Base-by-base conservation (phyloP, 345 rosid genomes). In the Pugionium dolabratum region DNA sequence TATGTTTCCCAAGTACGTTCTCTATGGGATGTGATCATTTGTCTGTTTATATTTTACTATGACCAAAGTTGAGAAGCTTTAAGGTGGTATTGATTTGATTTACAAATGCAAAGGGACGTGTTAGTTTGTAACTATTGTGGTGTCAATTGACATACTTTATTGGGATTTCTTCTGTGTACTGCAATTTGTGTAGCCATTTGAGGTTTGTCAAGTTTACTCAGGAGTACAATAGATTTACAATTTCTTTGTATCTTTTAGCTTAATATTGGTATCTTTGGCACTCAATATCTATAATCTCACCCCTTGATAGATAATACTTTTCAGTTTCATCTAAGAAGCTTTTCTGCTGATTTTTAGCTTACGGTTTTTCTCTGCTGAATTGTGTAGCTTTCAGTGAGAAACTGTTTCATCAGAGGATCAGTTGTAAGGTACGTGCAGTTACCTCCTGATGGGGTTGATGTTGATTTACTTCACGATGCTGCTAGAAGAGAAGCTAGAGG, bases 401-500 rank as follows among this genome's bases (percentile, higher is more conserved):
- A 95, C 70, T 95, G 99, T 69, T 95, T 95, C 84, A 95, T 95
- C 67, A 78, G 99, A 78, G 99, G 99, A 51, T 95, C 99, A 0
- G 98, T 95, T 68, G 98, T 95, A 64, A 91, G 99, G 56, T 95
- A 95, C 59, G 99, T 95, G 34, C 99, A 91, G 60, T 70, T 91
- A 40, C 98, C 99, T 50, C 91, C 97, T 4, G 98, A 91, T 27
- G 99, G 96, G 54, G 99, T 95, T 9, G 99, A 95, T 66, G 77
- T 91, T 61, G 99, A 95, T 61, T 79, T 95, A 67, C 99, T 95
- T 54, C 99, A 95, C 36, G 99, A 95, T 48, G 99, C 99, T 48
- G 89, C 99, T 36, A 85, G 99, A 81, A 89, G 99, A 83, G 99
- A 91, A 79, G 99, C 99, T 68, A 87, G 98, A 28, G 97, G 99